Percentiles rank a stretch among this genome's conserved stretches.
Evolutionary conservation across 805 yeast species (phyloP).

Genomic region (Saccharomyces kudriavzevii): DNA sequence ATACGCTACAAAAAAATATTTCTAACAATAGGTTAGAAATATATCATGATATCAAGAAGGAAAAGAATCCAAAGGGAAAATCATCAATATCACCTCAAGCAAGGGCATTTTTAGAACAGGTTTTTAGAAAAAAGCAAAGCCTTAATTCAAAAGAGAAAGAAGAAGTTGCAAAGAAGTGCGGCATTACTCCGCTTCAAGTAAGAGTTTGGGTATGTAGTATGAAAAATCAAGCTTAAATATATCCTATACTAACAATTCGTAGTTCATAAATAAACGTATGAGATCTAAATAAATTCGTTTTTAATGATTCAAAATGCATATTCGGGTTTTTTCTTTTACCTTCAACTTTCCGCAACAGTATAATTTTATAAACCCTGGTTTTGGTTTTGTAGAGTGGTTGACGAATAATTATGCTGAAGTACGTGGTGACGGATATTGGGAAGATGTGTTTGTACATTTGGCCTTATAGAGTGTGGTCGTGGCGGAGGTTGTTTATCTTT

Average conservation of each 20-base stretch:
- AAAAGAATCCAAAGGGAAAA: neutral
- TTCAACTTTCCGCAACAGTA: neutral
- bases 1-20: neutral
- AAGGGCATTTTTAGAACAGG: constrained; percentile 13
- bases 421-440: neutral
- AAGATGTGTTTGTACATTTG: neutral
- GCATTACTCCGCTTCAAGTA: constrained; percentile 18
- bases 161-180: constrained; percentile 17
- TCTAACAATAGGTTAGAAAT: neutral
- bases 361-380: neutral
- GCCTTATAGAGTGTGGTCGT: neutral
- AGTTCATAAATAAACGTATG: neutral
- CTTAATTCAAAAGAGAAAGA: constrained; percentile 19
- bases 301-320: neutral
- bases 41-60: neutral
- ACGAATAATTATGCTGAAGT: neutral
- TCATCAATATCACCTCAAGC: constrained; percentile 2
- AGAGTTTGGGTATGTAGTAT: constrained; percentile 19
- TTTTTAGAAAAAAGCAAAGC: constrained; percentile 15
- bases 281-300: neutral
- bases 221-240: neutral
- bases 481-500: neutral
- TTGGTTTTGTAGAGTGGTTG: neutral
- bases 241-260: neutral
- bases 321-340: neutral